Base-by-base conservation (phyloP, 257 asterid species). In the Capsicum baccatum region DNA sequence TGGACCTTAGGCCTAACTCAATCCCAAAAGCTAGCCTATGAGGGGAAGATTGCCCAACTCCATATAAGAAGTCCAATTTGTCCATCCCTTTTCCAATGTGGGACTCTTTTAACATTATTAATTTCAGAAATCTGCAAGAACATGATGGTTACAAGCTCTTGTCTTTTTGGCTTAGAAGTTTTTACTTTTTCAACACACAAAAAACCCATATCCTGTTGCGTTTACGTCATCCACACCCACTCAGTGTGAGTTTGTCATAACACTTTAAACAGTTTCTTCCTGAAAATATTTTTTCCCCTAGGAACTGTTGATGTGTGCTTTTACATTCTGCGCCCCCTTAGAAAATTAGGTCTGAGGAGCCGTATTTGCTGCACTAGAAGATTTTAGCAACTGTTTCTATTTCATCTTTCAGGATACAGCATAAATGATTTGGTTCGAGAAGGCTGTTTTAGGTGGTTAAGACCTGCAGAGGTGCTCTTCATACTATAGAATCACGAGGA, bases 401-500 rank as follows among this genome's bases (percentile, higher is more conserved):
- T 39, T 79, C 82, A 67, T 71, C 71, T 87, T 87, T 85, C 95
- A 96, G 99, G 89, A 55, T 90, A 88, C 83, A 92, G 90, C 84
- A 88, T 92, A 78, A 85, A 82, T 80, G 89, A 91, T 69, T 89
- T 96, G 90, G 92, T 87, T 81, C 74, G 52, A 62, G 92, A 90
- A 84, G 91, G 91, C 21, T 83, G 71, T 33, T 83, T 86, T 83
- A 84, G 92, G 54, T 90, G 92, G 92, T 80, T 90, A 42, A 83
- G 90, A 81, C 92, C 92, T 47, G 82, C 90, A 69, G 92, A 90
- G 58, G 87, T 90, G 59, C 86, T 87, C 81, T 87, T 86, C 78
- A 90, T 90, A 68, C 86, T 90, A 57, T 84, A 79, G 42, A 88
- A 88, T 64, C 79, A 88, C n/a, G 71, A 78, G 59, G 86, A 83